Evolutionary conservation across 768 basidiomycete species (phyloP).

Genomic region (Mycena pura): DNA sequence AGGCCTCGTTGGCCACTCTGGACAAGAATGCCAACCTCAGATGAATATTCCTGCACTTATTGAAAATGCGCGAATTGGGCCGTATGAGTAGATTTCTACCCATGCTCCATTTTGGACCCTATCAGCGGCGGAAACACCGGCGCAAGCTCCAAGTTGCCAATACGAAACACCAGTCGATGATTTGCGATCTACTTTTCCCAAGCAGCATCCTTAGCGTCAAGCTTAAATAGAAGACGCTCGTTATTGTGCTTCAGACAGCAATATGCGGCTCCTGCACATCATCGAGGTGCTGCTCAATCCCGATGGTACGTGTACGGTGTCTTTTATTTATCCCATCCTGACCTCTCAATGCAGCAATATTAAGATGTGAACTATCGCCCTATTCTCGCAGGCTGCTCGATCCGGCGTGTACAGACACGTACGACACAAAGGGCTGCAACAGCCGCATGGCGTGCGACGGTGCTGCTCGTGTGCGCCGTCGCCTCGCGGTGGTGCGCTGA

Average conservation of each 20-base stretch:
- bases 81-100: no score
- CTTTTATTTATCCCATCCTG: neutral
- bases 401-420: no score
- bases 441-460: no score
- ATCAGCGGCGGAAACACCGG: constrained; percentile 91
- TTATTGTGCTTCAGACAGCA: constrained; percentile 95
- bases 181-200: constrained; percentile 97
- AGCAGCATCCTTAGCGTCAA: constrained; percentile 97
- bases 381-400: no score
- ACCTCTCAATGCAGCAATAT: constrained; percentile 65
- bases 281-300: constrained; percentile 97
- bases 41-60: no score
- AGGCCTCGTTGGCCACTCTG: no score
- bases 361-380: constrained; percentile 93
- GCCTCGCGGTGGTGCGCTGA: no score
- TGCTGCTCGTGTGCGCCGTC: no score
- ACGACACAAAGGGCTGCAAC: no score
- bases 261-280: constrained; percentile 96
- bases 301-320: constrained; percentile 64
- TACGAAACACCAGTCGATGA: constrained; percentile 99
- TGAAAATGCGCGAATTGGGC: no score
- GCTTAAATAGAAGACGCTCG: constrained; percentile 94
- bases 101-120: no score
- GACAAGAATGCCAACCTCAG: no score
- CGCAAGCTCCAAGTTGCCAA: constrained; percentile 97